Evolutionary conservation across 2,329 filamentous ascomycete species (phyloP), one percentile per base, ranked within the genome.

Genomic region (Claviceps cyperi): DNA sequence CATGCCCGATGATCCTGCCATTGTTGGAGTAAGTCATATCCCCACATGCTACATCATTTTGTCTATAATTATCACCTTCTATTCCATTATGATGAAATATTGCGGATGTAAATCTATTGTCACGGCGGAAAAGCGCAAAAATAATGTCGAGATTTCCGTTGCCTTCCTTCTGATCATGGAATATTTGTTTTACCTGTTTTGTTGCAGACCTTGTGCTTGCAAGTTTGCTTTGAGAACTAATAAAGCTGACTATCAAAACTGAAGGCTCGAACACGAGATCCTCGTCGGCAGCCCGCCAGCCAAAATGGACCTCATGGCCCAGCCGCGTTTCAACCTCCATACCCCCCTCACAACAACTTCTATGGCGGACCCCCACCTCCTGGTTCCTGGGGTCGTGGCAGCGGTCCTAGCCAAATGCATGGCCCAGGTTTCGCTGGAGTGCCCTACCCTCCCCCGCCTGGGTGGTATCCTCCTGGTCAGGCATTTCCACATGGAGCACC

Each of bases 111-210:
- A 94, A 94, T 70, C 71, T 77, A 46, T 75, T 79, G 64, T 76
- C 74, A 78, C 79, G 77, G 81, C 83, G 84, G 85, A 85, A 84
- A 84, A 85, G 88, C 88, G 89, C 89, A 94, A 82, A 80, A 73
- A 88, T 77, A 78, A 74, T 95, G 90, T 94, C 83, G 90, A 95
- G 80, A 83, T 85, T 83, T 95, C 90, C 89, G 90, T 95, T 96
- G 90, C 89, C 90, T 96, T 96, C 90, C 90, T 96, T 95, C 89
- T 96, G 89, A 95, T 81, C 43, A 35, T 49, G 51, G 49, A 51
- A 48, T 40, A 50, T 50, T 15, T 24, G 11, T 43, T 14, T 48
- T 52, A 49, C n/a, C 48, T 50, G 21, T 54, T 54, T 54, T 55
- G 44, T 13, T 45, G 5, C 8, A 35, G 15, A 35, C 8, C 2